Conservation (phyloP, 2,329 filamentous ascomycete genomes). For the Neospermospora avenae region DNA sequence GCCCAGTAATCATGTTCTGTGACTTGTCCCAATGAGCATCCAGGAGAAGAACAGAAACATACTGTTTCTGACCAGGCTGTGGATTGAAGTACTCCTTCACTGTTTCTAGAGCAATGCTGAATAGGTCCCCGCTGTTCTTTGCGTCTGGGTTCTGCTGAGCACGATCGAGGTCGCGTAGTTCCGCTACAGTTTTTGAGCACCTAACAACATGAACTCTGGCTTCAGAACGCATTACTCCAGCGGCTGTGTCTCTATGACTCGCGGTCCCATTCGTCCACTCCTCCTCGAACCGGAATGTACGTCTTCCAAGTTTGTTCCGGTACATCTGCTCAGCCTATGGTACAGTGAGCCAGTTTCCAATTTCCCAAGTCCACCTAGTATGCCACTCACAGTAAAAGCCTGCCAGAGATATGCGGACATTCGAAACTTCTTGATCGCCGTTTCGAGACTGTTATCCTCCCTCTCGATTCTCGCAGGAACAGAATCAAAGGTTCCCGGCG, state of each 20-base stretch:
- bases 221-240: slow-evolving; percentile 78
- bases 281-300: slow-evolving; percentile 88
- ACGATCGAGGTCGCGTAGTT: slow-evolving; percentile 73
- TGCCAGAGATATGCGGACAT: slow-evolving; percentile 98
- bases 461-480: slow-evolving; percentile 69
- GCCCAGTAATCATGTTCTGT: slow-evolving; percentile 68
- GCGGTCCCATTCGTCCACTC: slow-evolving; percentile 86
- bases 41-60: slow-evolving; percentile 81
- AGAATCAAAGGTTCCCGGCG: slow-evolving; percentile 79
- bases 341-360: background rate
- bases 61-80: slow-evolving; percentile 74
- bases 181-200: slow-evolving; percentile 76
- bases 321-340: slow-evolving; percentile 81
- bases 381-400: slow-evolving; percentile 63
- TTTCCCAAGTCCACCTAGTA: background rate
- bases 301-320: slow-evolving; percentile 79
- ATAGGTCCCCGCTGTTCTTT: slow-evolving; percentile 69
- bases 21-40: slow-evolving; percentile 84
- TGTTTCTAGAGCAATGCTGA: slow-evolving; percentile 72
- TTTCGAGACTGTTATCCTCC: slow-evolving; percentile 79
- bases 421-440: slow-evolving; percentile 83
- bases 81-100: slow-evolving; percentile 75
- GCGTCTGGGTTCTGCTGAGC: slow-evolving; percentile 74
- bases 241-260: slow-evolving; percentile 69
- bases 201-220: slow-evolving; percentile 86